These are phyloP conservation scores for Candida boleticola DNA, from an alignment of 805 yeast species.

Conservation along the genomic window DNA sequence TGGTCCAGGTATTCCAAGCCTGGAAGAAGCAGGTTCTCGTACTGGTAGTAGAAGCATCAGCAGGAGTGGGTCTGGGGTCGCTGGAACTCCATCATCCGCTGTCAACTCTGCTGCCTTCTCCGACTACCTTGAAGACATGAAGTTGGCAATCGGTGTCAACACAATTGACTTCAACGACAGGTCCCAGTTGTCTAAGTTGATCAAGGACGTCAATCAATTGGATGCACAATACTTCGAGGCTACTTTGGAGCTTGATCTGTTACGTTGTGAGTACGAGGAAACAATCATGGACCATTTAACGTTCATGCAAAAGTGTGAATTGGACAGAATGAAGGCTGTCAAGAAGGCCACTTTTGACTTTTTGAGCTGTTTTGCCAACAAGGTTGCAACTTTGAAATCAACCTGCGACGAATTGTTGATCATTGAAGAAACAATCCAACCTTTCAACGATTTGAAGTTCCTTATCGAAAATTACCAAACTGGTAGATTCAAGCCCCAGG, in stretches of 20 bases:
- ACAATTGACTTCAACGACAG: conserved; percentile 48
- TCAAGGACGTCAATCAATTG: conserved; percentile 54
- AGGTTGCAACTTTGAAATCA: conserved; percentile 54
- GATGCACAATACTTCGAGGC: conserved; percentile 53
- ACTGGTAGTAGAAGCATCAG: too few relatives aligned
- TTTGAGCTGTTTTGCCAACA: conserved; percentile 61
- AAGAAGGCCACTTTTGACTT: conserved; percentile 76
- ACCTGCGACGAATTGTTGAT: conserved; percentile 60
- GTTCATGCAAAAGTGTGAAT: conserved; percentile 80
- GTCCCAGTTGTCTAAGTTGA: conserved; percentile 48
- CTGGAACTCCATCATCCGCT: conserved; percentile 1
- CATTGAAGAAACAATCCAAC: conserved; percentile 70
- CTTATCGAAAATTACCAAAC: conserved; percentile 67
- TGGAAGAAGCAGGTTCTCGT: background rate
- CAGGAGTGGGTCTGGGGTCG: conserved; percentile 5
- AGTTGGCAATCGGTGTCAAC: conserved; percentile 44
- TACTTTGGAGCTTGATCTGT: conserved; percentile 58
- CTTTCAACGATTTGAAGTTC: conserved; percentile 63
- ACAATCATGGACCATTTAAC: conserved; percentile 65
- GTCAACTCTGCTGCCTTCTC: conserved; percentile 15
- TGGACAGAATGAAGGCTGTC: conserved; percentile 71
- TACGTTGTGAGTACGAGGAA: conserved; percentile 75
- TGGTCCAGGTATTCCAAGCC: conserved; percentile 4
- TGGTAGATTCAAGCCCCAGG: conserved; percentile 73
- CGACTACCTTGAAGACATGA: conserved; percentile 41